Base-by-base conservation (phyloP, 2,329 filamentous ascomycete genomes). In the Botrytis tulipae region DNA sequence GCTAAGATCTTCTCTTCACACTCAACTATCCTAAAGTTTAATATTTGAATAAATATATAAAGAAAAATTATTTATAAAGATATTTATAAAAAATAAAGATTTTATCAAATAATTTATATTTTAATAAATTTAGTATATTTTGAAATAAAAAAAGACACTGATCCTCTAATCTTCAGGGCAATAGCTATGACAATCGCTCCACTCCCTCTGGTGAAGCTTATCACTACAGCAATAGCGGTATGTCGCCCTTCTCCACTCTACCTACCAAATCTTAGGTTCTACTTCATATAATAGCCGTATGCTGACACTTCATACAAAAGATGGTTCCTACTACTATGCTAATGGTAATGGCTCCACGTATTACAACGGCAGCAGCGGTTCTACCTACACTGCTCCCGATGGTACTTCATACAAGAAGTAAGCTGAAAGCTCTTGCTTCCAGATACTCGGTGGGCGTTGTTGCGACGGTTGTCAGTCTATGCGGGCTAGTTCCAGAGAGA, bases 251-350 rank as follows among this genome's bases (percentile, higher is more conserved):
- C 18, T 3, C n/a, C 12, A 62, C 40, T 14, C 20, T 32, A 25
- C 14, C 9, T 1, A 7, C 2, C 18, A 54, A 12, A 2, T 2
- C 51, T 12, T 20, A 10, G 8, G 10, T 35, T 22, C 14, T 35
- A 32, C 37, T 18, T 32, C 7, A 60, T 10, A 25, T 4, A 20
- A 18, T 16, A 12, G 2, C 1, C 22, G 16, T 29, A 16, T 65
- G 35, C 62, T 59, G 22, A 60, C 0, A 54, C 9, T 18, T 71
- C 9, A 74, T 8, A 16, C 14, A 4, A 48, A 59, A 72, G 44
- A 92, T 77, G 90, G 90, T 54, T 92, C 89, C 1, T 93, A 93
- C 85, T 92, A 93, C 84, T 93, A 93, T 83, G 88, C 86, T 80
- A 93, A 93, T 83, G 82, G 89, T 63, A 87, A 91, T 76, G 89